Evolutionary conservation across 2,329 filamentous ascomycete genomes (phyloP).

Genomic region (Claviceps sorghi): DNA sequence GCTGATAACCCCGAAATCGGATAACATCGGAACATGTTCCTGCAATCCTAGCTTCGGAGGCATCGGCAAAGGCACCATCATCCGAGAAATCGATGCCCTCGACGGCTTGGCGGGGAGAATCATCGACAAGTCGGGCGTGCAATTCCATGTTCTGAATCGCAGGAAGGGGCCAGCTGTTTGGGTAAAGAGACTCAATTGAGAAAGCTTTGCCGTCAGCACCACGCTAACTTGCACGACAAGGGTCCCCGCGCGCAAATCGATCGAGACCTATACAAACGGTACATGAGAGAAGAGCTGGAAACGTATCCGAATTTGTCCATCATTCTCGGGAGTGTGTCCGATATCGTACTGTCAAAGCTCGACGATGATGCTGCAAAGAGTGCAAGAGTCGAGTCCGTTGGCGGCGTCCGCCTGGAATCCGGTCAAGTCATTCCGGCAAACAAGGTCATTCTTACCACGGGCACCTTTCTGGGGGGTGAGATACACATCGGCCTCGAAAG

Average conservation of each 20-base stretch:
- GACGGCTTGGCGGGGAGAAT: slow-evolving; percentile 80
- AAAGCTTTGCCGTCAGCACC: not conserved
- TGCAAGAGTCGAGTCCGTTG: slow-evolving; percentile 53
- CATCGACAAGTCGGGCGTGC: slow-evolving; percentile 87
- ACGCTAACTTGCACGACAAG: slow-evolving; percentile 19
- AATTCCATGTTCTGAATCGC: slow-evolving; percentile 78
- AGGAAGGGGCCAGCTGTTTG: slow-evolving; percentile 91
- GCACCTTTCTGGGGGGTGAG: slow-evolving; percentile 87
- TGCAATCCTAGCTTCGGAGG: slow-evolving; percentile 96
- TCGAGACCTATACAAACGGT: slow-evolving; percentile 68
- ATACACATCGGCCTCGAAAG: slow-evolving; percentile 85
- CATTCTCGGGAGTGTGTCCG: slow-evolving; percentile 75
- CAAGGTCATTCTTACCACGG: slow-evolving; percentile 86
- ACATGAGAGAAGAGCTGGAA: slow-evolving; percentile 79
- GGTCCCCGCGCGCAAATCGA: slow-evolving; percentile 95
- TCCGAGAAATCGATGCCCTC: slow-evolving; percentile 87
- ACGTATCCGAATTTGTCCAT: slow-evolving; percentile 66
- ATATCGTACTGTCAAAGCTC: slow-evolving; percentile 56
- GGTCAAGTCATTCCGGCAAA: slow-evolving; percentile 69
- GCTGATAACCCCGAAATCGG: slow-evolving; percentile 72
- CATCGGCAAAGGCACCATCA: slow-evolving; percentile 95
- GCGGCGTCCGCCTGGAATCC: slow-evolving; percentile 73
- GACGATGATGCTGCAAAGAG: slow-evolving; percentile 20
- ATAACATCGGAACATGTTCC: slow-evolving; percentile 87
- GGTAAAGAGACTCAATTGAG: slow-evolving; percentile 25